phyloP scores from a whole-genome alignment of 257 asterid species.

The Solanum sejunctum region DNA sequence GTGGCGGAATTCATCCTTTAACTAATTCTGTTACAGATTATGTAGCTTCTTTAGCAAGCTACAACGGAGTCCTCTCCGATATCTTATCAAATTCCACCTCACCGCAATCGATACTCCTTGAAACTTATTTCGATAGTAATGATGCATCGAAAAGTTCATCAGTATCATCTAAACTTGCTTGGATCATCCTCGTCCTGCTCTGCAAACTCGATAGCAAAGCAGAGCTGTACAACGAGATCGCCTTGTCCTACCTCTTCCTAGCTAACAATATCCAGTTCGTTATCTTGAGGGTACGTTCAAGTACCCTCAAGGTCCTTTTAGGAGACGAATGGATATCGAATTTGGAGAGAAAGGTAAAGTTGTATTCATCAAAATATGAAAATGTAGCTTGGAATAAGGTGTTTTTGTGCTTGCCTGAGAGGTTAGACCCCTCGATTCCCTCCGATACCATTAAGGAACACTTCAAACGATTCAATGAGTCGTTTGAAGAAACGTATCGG shows the following conservation, averaged over 20 bases:
- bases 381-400: constrained; percentile 44
- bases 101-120: constrained; percentile 33
- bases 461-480: constrained; percentile 33
- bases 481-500: constrained; percentile 38
- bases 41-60: constrained; percentile 28
- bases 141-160: constrained; percentile 17
- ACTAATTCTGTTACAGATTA: constrained; percentile 41
- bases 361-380: constrained; percentile 42
- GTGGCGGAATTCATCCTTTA: constrained; percentile 57
- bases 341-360: constrained; percentile 43
- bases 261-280: constrained; percentile 52
- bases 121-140: constrained; percentile 28
- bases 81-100: constrained; percentile 17
- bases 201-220: constrained; percentile 72
- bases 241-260: constrained; percentile 53
- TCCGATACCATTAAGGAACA: constrained; percentile 17
- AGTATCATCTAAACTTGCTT: constrained; percentile 35
- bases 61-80: constrained; percentile 32
- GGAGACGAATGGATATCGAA: constrained; percentile 48
- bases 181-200: constrained; percentile 57
- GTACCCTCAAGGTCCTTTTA: constrained; percentile 29
- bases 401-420: constrained; percentile 28
- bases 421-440: constrained; percentile 7
- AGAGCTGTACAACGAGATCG: constrained; percentile 36
- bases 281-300: constrained; percentile 23